Conservation (phyloP, 495 filamentous ascomycete genomes). For the Evernia prunastri region DNA sequence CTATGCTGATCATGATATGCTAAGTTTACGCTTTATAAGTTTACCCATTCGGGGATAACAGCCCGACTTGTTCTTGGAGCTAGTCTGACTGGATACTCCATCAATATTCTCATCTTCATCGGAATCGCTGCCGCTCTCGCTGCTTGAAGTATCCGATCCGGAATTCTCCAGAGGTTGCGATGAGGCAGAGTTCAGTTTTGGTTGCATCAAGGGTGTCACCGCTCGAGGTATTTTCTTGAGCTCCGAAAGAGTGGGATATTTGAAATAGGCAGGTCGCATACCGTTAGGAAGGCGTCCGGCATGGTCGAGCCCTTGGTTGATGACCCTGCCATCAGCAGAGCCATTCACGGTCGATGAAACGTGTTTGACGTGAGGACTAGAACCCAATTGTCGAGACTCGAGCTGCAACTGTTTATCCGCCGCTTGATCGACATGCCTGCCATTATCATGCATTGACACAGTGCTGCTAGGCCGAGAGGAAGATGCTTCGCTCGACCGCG, state of each 20-base stretch:
- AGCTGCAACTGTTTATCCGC: conserved; percentile 13
- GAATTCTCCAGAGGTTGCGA: neutral
- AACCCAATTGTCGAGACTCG: conserved; percentile 3
- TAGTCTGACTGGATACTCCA: neutral
- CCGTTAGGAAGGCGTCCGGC: conserved; percentile 17
- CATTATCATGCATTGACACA: neutral
- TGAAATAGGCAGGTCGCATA: conserved; percentile 12
- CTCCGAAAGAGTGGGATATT: conserved; percentile 20
- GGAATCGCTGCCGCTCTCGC: conserved; percentile 7
- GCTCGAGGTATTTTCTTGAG: neutral
- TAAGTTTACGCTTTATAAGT: conserved; percentile 11
- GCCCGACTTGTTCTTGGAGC: neutral
- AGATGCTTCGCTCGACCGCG: neutral
- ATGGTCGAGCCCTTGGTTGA: conserved; percentile 5
- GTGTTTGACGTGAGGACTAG: neutral
- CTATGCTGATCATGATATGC: neutral
- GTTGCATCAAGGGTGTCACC: neutral
- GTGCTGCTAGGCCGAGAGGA: neutral
- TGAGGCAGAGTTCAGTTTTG: neutral
- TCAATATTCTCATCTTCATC: conserved; percentile 8
- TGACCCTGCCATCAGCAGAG: neutral
- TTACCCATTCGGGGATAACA: neutral
- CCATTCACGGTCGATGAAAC: neutral
- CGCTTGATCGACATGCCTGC: neutral
- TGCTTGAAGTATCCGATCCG: neutral